Conservation (phyloP, 2,329 filamentous ascomycete species). For the Fusarium foetens region DNA sequence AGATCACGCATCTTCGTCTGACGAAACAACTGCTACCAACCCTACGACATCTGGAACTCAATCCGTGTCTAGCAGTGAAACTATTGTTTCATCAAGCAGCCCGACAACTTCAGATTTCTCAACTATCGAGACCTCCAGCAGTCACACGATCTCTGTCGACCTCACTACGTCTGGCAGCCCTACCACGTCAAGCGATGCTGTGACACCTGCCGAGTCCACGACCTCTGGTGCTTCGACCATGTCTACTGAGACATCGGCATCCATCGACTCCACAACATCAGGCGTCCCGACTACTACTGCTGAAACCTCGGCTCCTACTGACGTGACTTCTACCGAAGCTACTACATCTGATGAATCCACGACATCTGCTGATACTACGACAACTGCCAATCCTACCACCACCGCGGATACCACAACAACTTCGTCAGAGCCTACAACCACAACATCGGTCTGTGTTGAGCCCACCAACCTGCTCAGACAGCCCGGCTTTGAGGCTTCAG, state of each 20-base stretch:
- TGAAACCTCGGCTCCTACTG: fast-evolving
- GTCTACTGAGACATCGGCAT: background rate
- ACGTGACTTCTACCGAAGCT: background rate
- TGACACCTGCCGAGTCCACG: background rate
- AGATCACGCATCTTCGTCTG: fast-evolving
- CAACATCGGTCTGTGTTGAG: slow-evolving; percentile 3
- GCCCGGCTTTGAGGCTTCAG: background rate
- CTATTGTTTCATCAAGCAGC: background rate
- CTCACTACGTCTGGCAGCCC: background rate
- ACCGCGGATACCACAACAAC: background rate
- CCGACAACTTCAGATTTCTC: background rate
- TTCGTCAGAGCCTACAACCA: slow-evolving; percentile 4
- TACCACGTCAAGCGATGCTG: background rate
- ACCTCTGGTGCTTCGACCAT: background rate
- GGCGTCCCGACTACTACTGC: fast-evolving
- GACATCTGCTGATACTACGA: background rate
- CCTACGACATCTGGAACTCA: background rate
- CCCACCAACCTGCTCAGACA: slow-evolving; percentile 4
- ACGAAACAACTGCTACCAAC: background rate
- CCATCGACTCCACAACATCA: background rate
- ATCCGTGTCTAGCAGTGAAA: background rate
- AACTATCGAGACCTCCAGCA: background rate
- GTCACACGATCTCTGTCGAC: background rate
- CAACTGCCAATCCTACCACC: background rate
- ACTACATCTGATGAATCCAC: background rate